A percentile compares a stretch with the other conserved stretches of the same genome.
These are phyloP conservation scores for Podospora bellae-mahoneyi DNA, from an alignment of 495 filamentous ascomycete genomes.

Conservation along the genomic window DNA sequence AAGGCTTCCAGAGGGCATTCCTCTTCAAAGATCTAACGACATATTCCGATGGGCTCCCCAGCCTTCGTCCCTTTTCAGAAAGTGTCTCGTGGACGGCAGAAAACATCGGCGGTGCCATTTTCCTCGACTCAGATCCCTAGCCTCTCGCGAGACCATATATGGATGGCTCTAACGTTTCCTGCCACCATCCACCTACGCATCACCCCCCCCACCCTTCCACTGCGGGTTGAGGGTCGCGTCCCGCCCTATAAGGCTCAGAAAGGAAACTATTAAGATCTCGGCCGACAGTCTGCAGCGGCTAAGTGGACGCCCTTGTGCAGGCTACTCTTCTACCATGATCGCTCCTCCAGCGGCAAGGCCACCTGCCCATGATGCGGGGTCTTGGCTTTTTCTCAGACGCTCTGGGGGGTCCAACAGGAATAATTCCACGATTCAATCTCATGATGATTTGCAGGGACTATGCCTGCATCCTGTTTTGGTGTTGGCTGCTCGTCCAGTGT, in stretches of 20 bases:
- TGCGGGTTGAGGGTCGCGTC: background rate
- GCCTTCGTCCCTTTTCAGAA: background rate
- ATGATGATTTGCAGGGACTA: slow-evolving; percentile 3
- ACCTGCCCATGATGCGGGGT: background rate
- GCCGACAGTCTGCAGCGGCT: background rate
- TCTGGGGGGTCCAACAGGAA: background rate
- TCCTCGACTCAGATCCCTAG: background rate
- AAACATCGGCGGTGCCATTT: slow-evolving; percentile 2
- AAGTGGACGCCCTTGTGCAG: background rate
- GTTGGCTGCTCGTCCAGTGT: slow-evolving; percentile 22
- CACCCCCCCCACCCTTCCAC: background rate
- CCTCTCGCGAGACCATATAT: too few species aligned
- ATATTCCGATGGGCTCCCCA: background rate
- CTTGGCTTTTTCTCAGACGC: background rate
- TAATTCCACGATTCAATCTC: slow-evolving; percentile 5
- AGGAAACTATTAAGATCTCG: background rate
- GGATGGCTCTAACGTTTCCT: background rate
- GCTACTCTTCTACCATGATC: background rate
- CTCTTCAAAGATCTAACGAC: background rate
- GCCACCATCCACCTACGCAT: background rate
- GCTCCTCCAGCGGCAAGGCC: background rate
- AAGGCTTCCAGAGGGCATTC: background rate
- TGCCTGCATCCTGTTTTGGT: slow-evolving; percentile 30
- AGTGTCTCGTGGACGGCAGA: background rate
- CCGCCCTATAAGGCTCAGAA: background rate